Base-by-base conservation (phyloP, 1,139 yeast species). In the Lodderomyces parapsilosis region DNA sequence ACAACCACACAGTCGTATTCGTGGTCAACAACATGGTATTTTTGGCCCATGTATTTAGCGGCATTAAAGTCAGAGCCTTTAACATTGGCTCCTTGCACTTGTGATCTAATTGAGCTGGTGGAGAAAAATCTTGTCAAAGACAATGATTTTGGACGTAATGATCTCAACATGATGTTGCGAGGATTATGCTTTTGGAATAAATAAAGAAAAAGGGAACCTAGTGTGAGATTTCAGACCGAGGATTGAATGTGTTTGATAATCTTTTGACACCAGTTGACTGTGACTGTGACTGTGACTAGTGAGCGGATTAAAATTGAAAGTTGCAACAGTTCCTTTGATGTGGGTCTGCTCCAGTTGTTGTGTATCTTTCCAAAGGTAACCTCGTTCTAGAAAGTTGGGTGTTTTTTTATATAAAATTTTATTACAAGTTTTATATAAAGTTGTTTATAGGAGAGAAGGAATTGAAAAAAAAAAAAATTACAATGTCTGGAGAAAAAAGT, bases 1-100 rank as follows among this genome's bases (percentile, higher is more conserved):
- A 93, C 93, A 50, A 93, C 99, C 43, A 93, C 81, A 76, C 96
- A 90, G 71, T 93, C 99, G 71, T 93, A 93, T 68, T 93, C 98
- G 68, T 93, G 99, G 71, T 93, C 96, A 55, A 91, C 83, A 52
- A 93, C 85, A 60, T 90, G 95, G 71, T 91, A 91, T 63, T 89
- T 87, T 57, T 83, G 86, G 49, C 78, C 74, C 75, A 80, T 77
- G 48, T 77, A 74, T 46, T 70, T 66, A 39, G 81, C 64, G 34
- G 81, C 77, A 53, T 73, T 70, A 55, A 65, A 65, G 42, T 71
- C 73, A 50, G 68, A 66, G 50, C 84, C 85, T 54, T 77, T 76
- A 49, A 78, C 64, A 50, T 71, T 65, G 39, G 64, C 51, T 28
- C 78, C 78, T 48, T 71, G 65, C 46, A 69, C 66, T 56, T 72